Percentiles rank a stretch among this genome's conserved stretches.
Conservation (phyloP, 371 early-diverging fungal species). For the Mortierella sp. region DNA sequence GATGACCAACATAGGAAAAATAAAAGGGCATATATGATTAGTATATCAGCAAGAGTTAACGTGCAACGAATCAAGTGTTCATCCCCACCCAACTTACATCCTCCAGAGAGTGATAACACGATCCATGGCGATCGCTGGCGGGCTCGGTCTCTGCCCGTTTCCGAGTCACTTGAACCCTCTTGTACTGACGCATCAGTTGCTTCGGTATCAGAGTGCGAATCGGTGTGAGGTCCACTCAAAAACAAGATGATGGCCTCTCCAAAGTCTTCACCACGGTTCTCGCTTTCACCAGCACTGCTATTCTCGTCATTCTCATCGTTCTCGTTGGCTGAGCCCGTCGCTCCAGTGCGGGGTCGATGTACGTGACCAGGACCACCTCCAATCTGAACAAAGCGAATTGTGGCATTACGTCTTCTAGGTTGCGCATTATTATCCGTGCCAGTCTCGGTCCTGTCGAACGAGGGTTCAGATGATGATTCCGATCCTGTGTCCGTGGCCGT, state of each 20-base stretch:
- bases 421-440: slow-evolving; percentile 3
- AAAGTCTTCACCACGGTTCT: slow-evolving; percentile 13
- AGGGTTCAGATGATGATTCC: neutral
- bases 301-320: neutral
- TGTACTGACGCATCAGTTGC: slow-evolving; percentile 1
- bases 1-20: neutral
- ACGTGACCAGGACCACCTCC: slow-evolving; percentile 16
- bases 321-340: neutral
- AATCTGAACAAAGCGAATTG: slow-evolving; percentile 46
- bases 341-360: slow-evolving; percentile 5
- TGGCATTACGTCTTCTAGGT: slow-evolving; percentile 26
- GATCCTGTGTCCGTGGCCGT: neutral
- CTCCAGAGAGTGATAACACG: slow-evolving; percentile 42
- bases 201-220: slow-evolving; percentile 10
- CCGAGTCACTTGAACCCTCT: slow-evolving; percentile 15
- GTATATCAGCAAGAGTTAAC: neutral
- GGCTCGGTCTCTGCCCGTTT: slow-evolving; percentile 5
- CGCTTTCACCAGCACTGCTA: neutral
- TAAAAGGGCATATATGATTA: neutral
- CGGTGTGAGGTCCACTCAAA: slow-evolving; percentile 19
- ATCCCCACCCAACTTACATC: slow-evolving; percentile 27
- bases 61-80: neutral
- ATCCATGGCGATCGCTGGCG: slow-evolving; percentile 46
- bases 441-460: neutral
- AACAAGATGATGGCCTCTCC: slow-evolving; percentile 42